These are phyloP conservation scores for Lactifluus hygrophoroides DNA, from an alignment of 768 basidiomycete genomes.

Conservation along the genomic window DNA sequence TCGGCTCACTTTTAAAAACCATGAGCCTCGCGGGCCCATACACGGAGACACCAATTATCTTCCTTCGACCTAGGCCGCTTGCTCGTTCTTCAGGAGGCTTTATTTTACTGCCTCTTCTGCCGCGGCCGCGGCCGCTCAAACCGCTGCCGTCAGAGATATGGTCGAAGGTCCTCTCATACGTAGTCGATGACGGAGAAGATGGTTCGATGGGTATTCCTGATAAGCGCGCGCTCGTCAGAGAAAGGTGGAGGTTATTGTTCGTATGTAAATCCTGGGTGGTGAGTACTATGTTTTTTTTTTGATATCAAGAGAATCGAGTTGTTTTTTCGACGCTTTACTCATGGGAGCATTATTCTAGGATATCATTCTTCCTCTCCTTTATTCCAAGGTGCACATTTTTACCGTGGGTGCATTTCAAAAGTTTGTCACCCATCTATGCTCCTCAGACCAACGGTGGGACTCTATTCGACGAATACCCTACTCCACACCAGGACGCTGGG, in stretches of 20 bases:
- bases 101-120: slow-evolving; percentile 61
- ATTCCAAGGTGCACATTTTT: slow-evolving; percentile 42
- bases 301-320: too few species aligned
- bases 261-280: slow-evolving; percentile 19
- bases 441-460: slow-evolving; percentile 76
- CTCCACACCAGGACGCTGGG: slow-evolving; percentile 84
- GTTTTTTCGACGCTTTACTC: too few species aligned
- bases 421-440: slow-evolving; percentile 49
- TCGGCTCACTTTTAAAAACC: not conserved
- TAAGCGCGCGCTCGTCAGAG: slow-evolving; percentile 5
- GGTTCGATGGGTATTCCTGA: slow-evolving; percentile 1
- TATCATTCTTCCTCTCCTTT: slow-evolving; percentile 57
- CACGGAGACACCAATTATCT: slow-evolving; percentile 24
- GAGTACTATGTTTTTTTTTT: slow-evolving; percentile 1
- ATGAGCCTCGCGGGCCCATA: slow-evolving; percentile 8
- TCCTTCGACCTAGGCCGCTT: slow-evolving; percentile 63
- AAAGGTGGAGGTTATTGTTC: slow-evolving; percentile 22
- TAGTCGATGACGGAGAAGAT: slow-evolving; percentile 21
- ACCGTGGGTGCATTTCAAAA: slow-evolving; percentile 40
- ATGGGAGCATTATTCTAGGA: slow-evolving; percentile 38
- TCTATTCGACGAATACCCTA: slow-evolving; percentile 80
- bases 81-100: slow-evolving; percentile 50
- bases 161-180: slow-evolving; percentile 47
- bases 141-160: slow-evolving; percentile 65
- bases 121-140: slow-evolving; percentile 40